Evolutionary conservation across 2,329 filamentous ascomycete genomes (phyloP), one percentile per base, ranked within the genome.

Genomic region (Diaporthe sp.): DNA sequence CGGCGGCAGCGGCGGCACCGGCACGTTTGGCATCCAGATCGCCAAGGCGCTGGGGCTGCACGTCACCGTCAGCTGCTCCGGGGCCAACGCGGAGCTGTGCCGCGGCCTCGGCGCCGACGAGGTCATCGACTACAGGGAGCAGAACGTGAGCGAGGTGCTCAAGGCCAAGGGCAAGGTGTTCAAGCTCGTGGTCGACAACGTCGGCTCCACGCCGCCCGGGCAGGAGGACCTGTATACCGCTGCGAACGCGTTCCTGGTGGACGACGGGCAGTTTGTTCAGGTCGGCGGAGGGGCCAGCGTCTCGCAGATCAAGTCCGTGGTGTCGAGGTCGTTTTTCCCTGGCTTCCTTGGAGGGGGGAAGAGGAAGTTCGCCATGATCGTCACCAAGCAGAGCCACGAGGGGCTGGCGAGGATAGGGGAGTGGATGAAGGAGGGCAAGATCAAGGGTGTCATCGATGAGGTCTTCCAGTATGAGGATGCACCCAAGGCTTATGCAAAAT

Each of bases 1-100:
- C 78, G 92, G 91, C 17, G 91, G 91, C 0, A 90, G 87, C 8
- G 92, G 92, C 13, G 92, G 92, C 0, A 88, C 86, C 0, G 92
- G 92, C 0, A 86, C 87, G 0, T 92, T 88, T 75, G 88, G 86
- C 0, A 90, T 94, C 72, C 92, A 94, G 80, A 88, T 93, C 60
- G 92, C 91, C 12, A 93, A 92, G 80, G 84, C 85, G 0, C 79
- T 90, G 4, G 91, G 91, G 0, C 92, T 89, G 78, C 84, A 88
- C 76, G 92, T 94, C 44, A 90, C 88, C 2, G 86, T 86, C 2
- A 88, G 87, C 6, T 94, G 92, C 79, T 93, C 91, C 13, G 86
- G 84, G 0, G 81, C 81, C 8, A 94, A 93, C 80, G 84, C 87
- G 0, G 87, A 89, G 60, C 81, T 93, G 2, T 91, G 90, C 79